phyloP scores from a whole-genome alignment of 208 protist species.

The Strigomonas culicis region DNA sequence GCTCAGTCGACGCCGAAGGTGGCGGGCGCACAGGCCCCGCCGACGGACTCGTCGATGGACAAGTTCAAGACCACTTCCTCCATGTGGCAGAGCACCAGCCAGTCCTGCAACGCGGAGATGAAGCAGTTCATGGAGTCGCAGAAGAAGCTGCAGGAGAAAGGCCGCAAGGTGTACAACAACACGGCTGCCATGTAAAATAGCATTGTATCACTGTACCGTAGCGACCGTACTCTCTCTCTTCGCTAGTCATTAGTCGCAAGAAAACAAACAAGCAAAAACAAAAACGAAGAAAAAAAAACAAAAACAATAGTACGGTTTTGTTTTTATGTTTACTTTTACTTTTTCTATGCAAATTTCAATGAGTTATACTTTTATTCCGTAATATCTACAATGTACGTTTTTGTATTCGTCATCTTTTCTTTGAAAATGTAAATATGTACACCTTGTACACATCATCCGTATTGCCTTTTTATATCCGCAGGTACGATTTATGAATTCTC shows the following conservation, averaged over 20 bases:
- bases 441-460: no score
- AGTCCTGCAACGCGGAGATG: constrained; percentile 66
- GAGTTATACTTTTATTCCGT: no score
- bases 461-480: no score
- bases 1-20: neutral
- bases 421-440: no score
- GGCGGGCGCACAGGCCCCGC: neutral
- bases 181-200: neutral
- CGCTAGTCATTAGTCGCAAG: no score
- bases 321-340: neutral
- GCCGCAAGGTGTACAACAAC: constrained; percentile 47
- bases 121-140: constrained; percentile 69
- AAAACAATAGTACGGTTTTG: neutral
- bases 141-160: constrained; percentile 52
- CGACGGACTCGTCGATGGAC: constrained; percentile 11
- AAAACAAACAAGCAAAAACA: no score
- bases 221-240: no score
- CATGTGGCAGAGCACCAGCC: constrained; percentile 84
- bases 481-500: no score
- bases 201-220: no score
- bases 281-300: neutral
- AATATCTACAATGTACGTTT: no score
- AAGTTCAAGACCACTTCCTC: constrained; percentile 44
- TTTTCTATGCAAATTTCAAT: neutral
- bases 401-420: no score